Evolutionary conservation across 2,329 filamentous ascomycete genomes (phyloP).

Genomic region (Neofusicoccum cordaticola): DNA sequence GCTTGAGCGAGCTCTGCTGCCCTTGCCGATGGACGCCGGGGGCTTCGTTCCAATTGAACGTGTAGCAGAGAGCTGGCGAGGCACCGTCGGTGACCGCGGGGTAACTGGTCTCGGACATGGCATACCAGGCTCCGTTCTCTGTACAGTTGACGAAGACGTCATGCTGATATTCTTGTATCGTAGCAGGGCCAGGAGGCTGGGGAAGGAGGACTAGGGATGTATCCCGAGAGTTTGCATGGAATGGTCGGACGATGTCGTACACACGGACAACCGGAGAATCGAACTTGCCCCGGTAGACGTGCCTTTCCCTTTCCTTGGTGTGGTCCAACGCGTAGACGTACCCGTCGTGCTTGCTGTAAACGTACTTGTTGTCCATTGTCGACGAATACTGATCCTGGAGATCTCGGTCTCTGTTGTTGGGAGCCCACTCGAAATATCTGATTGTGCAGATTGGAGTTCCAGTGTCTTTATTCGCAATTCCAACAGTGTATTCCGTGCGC

Average conservation of each 20-base stretch:
- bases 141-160: slow-evolving; percentile 82
- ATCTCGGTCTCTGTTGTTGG: slow-evolving; percentile 87
- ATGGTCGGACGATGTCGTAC: slow-evolving; percentile 80
- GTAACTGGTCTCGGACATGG: slow-evolving; percentile 81
- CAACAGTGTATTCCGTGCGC: slow-evolving; percentile 84
- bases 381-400: slow-evolving; percentile 76
- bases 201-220: slow-evolving; percentile 80
- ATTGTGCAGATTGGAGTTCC: slow-evolving; percentile 80
- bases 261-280: slow-evolving; percentile 78
- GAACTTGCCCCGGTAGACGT: slow-evolving; percentile 56
- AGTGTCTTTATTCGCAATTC: slow-evolving; percentile 72
- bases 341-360: slow-evolving; percentile 83
- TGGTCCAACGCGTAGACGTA: slow-evolving; percentile 78
- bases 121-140: slow-evolving; percentile 86
- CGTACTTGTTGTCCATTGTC: slow-evolving; percentile 83
- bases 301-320: slow-evolving; percentile 43
- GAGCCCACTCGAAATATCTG: slow-evolving; percentile 90
- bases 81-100: slow-evolving; percentile 76
- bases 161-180: slow-evolving; percentile 40
- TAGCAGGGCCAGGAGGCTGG: slow-evolving; percentile 69
- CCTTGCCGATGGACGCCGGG: slow-evolving; percentile 26
- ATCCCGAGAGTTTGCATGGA: slow-evolving; percentile 63
- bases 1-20: slow-evolving; percentile 30
- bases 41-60: slow-evolving; percentile 29
- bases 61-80: slow-evolving; percentile 56